These are phyloP conservation scores for Candida morakotiae DNA, from an alignment of 805 yeast genomes.

Conservation along the genomic window DNA sequence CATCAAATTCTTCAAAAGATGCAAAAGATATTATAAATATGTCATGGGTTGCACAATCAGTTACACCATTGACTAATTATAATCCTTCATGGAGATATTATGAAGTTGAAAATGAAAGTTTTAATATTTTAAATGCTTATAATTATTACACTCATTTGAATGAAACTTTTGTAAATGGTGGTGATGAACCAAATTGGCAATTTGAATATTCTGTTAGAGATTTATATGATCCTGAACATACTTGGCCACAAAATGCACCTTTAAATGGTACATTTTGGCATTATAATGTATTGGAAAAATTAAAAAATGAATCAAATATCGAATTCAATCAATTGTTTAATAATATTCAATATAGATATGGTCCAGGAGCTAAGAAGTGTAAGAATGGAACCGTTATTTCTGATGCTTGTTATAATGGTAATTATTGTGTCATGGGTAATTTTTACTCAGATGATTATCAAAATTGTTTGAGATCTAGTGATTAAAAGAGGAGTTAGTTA, in stretches of 20 bases:
- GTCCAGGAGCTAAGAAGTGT: conserved; percentile 55
- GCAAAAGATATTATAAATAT: conserved; percentile 45
- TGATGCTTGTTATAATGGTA: conserved; percentile 16
- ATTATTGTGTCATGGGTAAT: conserved; percentile 16
- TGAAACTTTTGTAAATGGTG: conserved; percentile 50
- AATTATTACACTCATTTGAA: conserved; percentile 59
- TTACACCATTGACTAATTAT: conserved; percentile 55
- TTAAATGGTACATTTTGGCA: conserved; percentile 73
- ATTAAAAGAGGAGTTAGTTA: background rate
- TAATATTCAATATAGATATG: conserved; percentile 46
- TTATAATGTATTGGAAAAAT: conserved; percentile 39
- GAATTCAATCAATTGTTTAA: conserved; percentile 48
- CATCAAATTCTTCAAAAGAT: conserved; percentile 36
- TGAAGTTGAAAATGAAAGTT: conserved; percentile 58
- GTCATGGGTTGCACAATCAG: conserved; percentile 65
- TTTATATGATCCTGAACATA: conserved; percentile 42
- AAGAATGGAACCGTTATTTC: conserved; percentile 19
- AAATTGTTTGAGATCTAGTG: conserved; percentile 10
- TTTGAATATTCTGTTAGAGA: conserved; percentile 64
- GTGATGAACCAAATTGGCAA: conserved; percentile 57
- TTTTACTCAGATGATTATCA: conserved; percentile 12
- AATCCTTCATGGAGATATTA: conserved; percentile 75
- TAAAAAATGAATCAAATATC: conserved; percentile 34
- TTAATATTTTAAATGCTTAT: conserved; percentile 54
- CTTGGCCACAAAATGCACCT: conserved; percentile 59